phyloP scores from a whole-genome alignment of 2,329 filamentous ascomycete genomes.

The Fusarium fracticaudum region DNA sequence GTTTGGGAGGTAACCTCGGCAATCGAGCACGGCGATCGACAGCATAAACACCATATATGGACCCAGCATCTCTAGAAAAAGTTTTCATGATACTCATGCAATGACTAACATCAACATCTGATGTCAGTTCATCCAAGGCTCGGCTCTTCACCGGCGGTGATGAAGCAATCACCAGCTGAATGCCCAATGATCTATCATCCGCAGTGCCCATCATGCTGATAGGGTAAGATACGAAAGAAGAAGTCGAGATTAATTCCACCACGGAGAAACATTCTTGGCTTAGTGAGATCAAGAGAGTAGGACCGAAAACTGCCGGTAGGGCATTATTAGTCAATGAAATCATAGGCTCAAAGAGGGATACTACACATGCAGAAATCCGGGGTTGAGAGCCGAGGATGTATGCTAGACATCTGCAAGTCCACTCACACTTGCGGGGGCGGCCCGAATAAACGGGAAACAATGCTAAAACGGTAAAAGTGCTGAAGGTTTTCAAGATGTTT shows the following conservation, averaged over 20 bases:
- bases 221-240: background rate
- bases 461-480: background rate
- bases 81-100: background rate
- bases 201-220: fast-evolving
- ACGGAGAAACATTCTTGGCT: background rate
- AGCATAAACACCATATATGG: background rate
- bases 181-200: too few relatives aligned
- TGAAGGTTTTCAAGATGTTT: background rate
- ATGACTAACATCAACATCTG: background rate
- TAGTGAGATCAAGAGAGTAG: background rate
- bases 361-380: background rate
- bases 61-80: too few relatives aligned
- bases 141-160: slow-evolving; percentile 4
- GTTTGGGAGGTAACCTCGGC: background rate
- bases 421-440: slow-evolving; percentile 16
- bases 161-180: background rate
- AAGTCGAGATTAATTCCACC: background rate
- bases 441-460: slow-evolving; percentile 3
- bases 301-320: background rate
- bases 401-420: background rate
- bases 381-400: background rate
- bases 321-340: background rate
- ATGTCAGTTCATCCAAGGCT: background rate
- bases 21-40: background rate
- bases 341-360: background rate